A percentile compares a stretch with the other conserved stretches of the same genome.
Evolutionary conservation across 2,329 filamentous ascomycete genomes (phyloP).

Genomic region (Plenodomus tracheiphilus): DNA sequence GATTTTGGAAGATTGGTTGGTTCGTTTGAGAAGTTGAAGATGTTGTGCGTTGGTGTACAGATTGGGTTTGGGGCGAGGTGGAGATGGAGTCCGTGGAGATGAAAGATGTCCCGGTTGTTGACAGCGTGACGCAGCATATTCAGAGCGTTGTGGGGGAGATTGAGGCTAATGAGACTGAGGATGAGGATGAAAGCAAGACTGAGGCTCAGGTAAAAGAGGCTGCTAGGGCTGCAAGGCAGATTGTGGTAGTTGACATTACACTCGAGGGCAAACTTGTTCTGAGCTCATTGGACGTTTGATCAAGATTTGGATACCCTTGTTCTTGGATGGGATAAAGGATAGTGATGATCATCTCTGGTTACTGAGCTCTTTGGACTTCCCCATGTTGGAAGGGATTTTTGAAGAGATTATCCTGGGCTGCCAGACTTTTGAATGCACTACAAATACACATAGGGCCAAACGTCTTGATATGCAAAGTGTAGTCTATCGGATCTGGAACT

Average conservation of each 20-base stretch:
- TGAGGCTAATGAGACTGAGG: not conserved
- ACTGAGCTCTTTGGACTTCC: too few relatives aligned
- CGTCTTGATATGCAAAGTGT: too few relatives aligned
- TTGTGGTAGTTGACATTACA: not conserved
- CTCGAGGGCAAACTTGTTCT: not conserved
- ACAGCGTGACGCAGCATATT: not conserved
- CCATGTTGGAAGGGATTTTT: too few relatives aligned
- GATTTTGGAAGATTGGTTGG: not conserved
- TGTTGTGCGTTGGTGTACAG: not conserved
- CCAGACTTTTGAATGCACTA: too few relatives aligned
- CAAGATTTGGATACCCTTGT: too few relatives aligned
- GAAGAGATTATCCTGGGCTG: too few relatives aligned
- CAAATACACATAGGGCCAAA: too few relatives aligned
- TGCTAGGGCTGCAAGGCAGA: not conserved
- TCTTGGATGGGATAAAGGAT: too few relatives aligned
- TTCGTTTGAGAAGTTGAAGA: not conserved
- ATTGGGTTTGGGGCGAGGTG: not conserved
- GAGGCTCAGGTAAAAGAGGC: not conserved
- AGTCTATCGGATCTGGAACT: too few relatives aligned
- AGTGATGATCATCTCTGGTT: too few relatives aligned
- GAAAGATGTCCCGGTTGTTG: not conserved
- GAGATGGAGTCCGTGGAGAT: not conserved
- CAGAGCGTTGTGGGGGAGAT: not conserved
- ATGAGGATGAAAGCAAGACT: not conserved
- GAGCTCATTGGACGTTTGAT: too few relatives aligned